Evolutionary conservation across 73 alveolate genomes (phyloP).

Genomic region (Breviolum minutum): DNA sequence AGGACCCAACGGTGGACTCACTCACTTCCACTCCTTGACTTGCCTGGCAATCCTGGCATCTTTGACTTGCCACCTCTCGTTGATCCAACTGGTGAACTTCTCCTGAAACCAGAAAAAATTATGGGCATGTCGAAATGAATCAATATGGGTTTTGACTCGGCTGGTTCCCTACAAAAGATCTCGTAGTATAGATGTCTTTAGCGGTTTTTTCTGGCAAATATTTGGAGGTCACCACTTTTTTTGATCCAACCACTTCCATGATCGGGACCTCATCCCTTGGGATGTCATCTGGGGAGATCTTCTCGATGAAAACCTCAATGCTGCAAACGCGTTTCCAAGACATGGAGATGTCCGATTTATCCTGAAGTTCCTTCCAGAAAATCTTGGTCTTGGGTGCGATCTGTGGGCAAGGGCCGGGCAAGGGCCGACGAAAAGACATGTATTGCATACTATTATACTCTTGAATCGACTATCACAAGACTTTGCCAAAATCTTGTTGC

Average conservation of each 20-base stretch:
- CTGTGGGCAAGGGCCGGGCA: too few species aligned
- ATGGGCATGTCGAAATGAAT: neutral
- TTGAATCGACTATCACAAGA: too few species aligned
- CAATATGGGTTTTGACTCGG: neutral
- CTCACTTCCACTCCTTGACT: neutral
- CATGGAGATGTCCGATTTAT: too few species aligned
- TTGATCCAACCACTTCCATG: too few species aligned
- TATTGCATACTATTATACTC: too few species aligned
- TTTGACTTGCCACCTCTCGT: slow-evolving; percentile 56
- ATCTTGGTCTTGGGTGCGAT: too few species aligned
- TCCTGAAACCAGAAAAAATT: neutral
- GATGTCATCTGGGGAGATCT: slow-evolving; percentile 24
- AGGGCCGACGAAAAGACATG: too few species aligned
- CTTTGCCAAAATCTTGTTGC: too few species aligned
- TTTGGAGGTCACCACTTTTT: too few species aligned
- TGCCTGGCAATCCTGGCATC: slow-evolving; percentile 57
- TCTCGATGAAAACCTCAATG: slow-evolving; percentile 16
- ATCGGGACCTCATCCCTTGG: slow-evolving; percentile 3
- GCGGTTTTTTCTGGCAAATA: neutral
- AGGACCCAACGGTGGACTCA: neutral
- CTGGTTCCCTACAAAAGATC: neutral
- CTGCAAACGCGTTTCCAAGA: too few species aligned
- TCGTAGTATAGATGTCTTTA: too few species aligned
- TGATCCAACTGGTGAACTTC: slow-evolving; percentile 49
- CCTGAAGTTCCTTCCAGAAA: too few species aligned